Evolutionary conservation across 352 stramenopile species (phyloP), one percentile per base, ranked within the genome.

Genomic region (Phytophthora melonis): DNA sequence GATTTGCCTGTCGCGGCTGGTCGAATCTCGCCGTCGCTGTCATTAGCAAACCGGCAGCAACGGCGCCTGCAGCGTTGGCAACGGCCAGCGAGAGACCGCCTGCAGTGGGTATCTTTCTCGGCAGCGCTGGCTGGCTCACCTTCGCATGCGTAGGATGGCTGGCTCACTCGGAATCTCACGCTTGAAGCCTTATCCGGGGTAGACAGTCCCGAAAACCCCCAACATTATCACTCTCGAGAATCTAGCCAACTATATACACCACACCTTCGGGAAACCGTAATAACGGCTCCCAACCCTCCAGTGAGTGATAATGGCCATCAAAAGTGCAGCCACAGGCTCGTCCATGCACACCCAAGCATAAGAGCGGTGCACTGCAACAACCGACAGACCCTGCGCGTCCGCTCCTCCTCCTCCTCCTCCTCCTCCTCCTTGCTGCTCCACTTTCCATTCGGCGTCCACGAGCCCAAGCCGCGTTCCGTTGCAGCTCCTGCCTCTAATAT

Each of bases 31-130:
- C 8, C 32, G 14, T 19, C 39, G 39, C n/a, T 45, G 56, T 52
- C 65, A 62, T 72, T 72, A 72, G 45, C 56, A 25, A 66, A 66
- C 45, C n/a, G 50, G 39, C 57, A 36, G 19, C 45, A 65, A 59
- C 41, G 45, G 30, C 13, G 34, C 13, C 34, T 41, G 34, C 34
- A 41, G 13, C 64, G 45, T 71, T 71, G 32, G 30, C 65, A 66
- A 66, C 47, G 34, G 45, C 19, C 43, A 52, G 16, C 16, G 18
- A 49, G 41, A 18, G 39, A 16, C 39, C 39, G 32, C 32, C 32
- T 10, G 32, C 32, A 39, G 23, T 25, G 23, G 23, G 27, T 14
- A 41, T 25, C 9, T 41, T 14, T 41, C 34, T 41, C 13, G 34
- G 34, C 34, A 41, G 34, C 8, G 41, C 11, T 49, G 10, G 13